phyloP scores from a whole-genome alignment of 192 early-diverging fungal species.

The Coemansia sp. region DNA sequence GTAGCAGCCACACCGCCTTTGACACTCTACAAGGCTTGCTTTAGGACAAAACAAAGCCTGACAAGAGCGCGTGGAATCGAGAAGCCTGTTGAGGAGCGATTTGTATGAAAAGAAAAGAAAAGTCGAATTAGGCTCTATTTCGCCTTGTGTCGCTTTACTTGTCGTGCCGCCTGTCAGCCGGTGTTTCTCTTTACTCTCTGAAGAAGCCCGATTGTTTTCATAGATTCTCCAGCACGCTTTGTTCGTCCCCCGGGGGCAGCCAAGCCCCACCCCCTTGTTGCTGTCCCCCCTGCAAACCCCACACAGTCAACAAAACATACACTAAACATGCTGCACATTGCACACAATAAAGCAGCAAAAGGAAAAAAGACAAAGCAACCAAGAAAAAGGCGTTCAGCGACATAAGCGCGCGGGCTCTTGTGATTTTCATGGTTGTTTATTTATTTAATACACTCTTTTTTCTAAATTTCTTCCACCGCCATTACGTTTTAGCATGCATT shows the following conservation, averaged over 20 bases:
- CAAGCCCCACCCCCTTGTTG: conserved; percentile 9
- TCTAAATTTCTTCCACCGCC: conserved; percentile 25
- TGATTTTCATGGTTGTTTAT: conserved; percentile 47
- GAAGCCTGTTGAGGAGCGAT: conserved; percentile 1
- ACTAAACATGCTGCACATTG: background rate
- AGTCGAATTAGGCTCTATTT: background rate
- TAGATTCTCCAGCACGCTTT: background rate
- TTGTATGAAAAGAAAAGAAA: background rate
- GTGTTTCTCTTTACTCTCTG: background rate
- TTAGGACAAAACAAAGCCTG: background rate
- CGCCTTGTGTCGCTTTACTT: background rate
- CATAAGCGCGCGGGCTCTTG: conserved; percentile 28
- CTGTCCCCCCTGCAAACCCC: background rate
- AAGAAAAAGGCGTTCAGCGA: conserved; percentile 1
- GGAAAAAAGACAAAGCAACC: background rate
- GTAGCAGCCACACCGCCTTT: background rate
- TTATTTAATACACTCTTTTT: conserved; percentile 24
- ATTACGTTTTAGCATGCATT: conserved; percentile 31
- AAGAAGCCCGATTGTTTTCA: conserved; percentile 3
- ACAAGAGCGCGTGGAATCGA: background rate
- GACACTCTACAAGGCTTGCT: conserved; percentile 1
- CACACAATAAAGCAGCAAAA: conserved; percentile 2
- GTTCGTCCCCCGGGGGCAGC: background rate
- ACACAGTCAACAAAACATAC: background rate
- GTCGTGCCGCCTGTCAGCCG: background rate